Conservation (phyloP, 1,284 basidiomycete species). For the Naganishia albida region DNA sequence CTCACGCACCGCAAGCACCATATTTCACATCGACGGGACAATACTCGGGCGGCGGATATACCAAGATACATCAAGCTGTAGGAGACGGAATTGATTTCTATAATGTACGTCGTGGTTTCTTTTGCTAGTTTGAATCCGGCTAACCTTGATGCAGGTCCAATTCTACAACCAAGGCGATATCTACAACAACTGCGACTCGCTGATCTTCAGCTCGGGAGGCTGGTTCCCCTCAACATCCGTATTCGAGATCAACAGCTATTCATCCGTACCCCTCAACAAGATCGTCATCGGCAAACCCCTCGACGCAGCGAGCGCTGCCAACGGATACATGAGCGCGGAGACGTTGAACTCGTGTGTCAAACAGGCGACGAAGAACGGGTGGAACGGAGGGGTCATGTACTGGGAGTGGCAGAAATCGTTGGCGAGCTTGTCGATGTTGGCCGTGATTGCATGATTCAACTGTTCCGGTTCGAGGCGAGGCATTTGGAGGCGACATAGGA, state of each 20-base stretch:
- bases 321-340: conserved; percentile 42
- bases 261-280: conserved; percentile 48
- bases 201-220: conserved; percentile 38
- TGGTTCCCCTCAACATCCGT: conserved; percentile 42
- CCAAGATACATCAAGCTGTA: conserved; percentile 43
- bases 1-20: conserved; percentile 47
- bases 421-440: conserved; percentile 14
- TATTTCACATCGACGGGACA: conserved; percentile 46
- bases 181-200: conserved; percentile 43
- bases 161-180: conserved; percentile 54
- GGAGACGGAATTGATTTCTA: conserved; percentile 47
- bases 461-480: too few relatives aligned
- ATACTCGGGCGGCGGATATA: conserved; percentile 48
- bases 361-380: conserved; percentile 45
- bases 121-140: neutral
- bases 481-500: too few relatives aligned
- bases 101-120: conserved; percentile 24
- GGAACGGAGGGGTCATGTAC: conserved; percentile 54
- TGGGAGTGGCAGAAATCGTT: conserved; percentile 48
- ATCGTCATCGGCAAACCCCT: conserved; percentile 54
- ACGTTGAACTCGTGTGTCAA: conserved; percentile 41
- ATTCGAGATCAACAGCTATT: conserved; percentile 46
- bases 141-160: conserved; percentile 40
- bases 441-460: conserved; percentile 19
- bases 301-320: conserved; percentile 37